Conservation (phyloP, 495 filamentous ascomycete genomes). For the Talaromyces wortmannii region DNA sequence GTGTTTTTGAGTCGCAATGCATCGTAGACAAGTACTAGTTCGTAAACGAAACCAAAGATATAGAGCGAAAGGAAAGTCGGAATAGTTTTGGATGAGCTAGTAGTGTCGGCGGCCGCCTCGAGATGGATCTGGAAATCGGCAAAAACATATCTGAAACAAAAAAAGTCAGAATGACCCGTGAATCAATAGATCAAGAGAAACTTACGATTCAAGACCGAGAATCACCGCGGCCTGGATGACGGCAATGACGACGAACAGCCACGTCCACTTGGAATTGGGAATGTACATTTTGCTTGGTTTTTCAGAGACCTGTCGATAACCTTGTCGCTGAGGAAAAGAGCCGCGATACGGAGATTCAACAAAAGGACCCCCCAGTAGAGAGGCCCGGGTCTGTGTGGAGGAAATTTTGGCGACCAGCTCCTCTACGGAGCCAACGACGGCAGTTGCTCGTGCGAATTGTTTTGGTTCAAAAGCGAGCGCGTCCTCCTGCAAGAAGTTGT, state of each 20-base stretch:
- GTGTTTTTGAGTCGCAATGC: constrained; percentile 93
- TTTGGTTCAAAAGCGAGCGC: too few relatives aligned
- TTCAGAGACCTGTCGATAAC: constrained; percentile 32
- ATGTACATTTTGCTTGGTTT: constrained; percentile 51
- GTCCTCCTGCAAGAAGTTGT: too few relatives aligned
- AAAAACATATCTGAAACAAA: constrained; percentile 35
- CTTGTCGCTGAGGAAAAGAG: constrained; percentile 49
- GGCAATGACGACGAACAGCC: constrained; percentile 71
- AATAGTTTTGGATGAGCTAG: constrained; percentile 56
- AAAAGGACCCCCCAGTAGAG: constrained; percentile 55
- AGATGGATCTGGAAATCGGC: constrained; percentile 63
- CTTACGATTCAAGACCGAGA: constrained; percentile 81
- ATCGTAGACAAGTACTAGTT: constrained; percentile 84
- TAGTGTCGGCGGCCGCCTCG: constrained; percentile 23
- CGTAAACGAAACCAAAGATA: constrained; percentile 93
- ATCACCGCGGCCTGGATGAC: constrained; percentile 70
- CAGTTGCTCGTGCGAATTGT: too few relatives aligned
- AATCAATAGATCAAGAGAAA: constrained; percentile 6
- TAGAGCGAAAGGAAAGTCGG: constrained; percentile 92
- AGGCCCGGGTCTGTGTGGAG: constrained; percentile 54
- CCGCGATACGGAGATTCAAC: constrained; percentile 42
- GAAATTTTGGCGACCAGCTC: constrained; percentile 51
- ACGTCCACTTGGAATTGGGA: constrained; percentile 80
- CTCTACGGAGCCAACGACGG: constrained; percentile 22
- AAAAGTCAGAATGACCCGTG: constrained; percentile 2